These are phyloP conservation scores for Nannochloropsis oceanica DNA, from an alignment of 108 stramenopile species.

Conservation along the genomic window DNA sequence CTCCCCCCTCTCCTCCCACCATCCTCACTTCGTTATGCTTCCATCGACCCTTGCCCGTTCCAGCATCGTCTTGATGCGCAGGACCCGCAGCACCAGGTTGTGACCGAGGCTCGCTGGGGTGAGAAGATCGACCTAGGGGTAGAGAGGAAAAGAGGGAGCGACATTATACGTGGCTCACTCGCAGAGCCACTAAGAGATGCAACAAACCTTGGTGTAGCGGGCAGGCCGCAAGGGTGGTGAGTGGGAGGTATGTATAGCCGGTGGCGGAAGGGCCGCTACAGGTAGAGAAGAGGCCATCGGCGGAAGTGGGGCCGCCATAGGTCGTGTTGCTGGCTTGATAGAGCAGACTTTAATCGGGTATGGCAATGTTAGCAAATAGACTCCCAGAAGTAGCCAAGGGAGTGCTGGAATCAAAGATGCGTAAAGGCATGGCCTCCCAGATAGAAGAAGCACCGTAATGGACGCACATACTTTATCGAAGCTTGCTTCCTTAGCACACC, in stretches of 20 bases:
- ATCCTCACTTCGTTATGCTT: not conserved
- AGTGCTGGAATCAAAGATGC: no score
- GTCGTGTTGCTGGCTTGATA: no score
- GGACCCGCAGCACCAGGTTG: not conserved
- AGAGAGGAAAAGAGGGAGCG: not conserved
- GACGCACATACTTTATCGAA: no score
- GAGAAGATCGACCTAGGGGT: not conserved
- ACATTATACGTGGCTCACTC: not conserved
- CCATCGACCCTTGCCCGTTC: not conserved
- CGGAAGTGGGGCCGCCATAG: not conserved
- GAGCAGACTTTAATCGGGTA: no score
- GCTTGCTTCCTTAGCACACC: no score
- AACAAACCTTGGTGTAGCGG: not conserved
- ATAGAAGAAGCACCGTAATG: no score
- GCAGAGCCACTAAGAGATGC: no score
- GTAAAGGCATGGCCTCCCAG: no score
- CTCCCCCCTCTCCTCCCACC: not conserved
- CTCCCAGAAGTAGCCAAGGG: no score
- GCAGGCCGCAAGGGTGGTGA: not conserved
- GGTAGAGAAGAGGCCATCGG: not conserved
- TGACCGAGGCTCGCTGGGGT: not conserved
- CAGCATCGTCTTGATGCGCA: not conserved
- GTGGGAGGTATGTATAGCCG: not conserved
- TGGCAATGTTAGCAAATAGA: no score
- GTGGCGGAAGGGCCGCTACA: not conserved